Percentiles rank a stretch among this genome's conserved stretches.
Evolutionary conservation across 2,329 filamentous ascomycete genomes (phyloP).

Genomic region (Aspergillus intermedius): DNA sequence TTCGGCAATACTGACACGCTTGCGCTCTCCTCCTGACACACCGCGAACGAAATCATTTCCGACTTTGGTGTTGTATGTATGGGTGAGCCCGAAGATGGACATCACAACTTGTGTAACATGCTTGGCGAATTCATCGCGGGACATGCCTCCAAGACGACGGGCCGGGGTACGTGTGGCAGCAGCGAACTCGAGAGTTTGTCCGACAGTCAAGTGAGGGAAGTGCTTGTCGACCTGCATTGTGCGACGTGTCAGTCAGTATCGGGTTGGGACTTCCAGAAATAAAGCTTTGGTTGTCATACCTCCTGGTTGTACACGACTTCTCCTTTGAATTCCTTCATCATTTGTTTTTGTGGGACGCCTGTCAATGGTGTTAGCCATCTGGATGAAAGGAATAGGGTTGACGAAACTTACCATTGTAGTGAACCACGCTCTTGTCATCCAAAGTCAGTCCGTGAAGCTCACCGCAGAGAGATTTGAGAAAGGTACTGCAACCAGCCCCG

Average conservation of each 20-base stretch:
- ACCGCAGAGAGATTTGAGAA: constrained; percentile 74
- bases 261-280: constrained; percentile 60
- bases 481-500: constrained; percentile 60
- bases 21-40: constrained; percentile 54
- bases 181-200: constrained; percentile 70
- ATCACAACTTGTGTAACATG: constrained; percentile 39
- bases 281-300: constrained; percentile 22
- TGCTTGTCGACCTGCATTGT: constrained; percentile 62
- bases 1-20: constrained; percentile 56
- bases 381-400: neutral
- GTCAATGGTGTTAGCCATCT: constrained; percentile 5
- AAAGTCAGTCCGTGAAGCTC: constrained; percentile 72
- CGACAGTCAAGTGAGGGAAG: constrained; percentile 59
- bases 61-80: constrained; percentile 45
- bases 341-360: constrained; percentile 16
- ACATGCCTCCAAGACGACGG: constrained; percentile 20
- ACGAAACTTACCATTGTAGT: constrained; percentile 60
- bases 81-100: constrained; percentile 33
- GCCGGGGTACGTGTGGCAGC: constrained; percentile 55
- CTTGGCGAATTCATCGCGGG: constrained; percentile 31
- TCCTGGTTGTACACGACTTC: constrained; percentile 39
- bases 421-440: constrained; percentile 62
- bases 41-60: constrained; percentile 51
- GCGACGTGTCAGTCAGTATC: constrained; percentile 64
- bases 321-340: constrained; percentile 32